These are phyloP conservation scores for Chamaecrista fasciculata DNA, from an alignment of 306 rosid genomes.

Conservation along the genomic window DNA sequence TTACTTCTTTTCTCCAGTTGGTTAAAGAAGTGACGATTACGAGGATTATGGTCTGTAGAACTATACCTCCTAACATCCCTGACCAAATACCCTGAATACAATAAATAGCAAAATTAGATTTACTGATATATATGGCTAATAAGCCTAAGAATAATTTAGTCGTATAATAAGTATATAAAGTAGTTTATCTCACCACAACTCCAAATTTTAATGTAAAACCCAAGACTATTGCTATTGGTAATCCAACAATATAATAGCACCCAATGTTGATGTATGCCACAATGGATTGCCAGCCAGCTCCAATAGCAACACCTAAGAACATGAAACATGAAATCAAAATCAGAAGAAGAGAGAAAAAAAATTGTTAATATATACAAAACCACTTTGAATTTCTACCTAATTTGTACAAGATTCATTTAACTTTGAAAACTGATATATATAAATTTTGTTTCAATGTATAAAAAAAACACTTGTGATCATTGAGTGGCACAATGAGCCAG, in stretches of 20 bases:
- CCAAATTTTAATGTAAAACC: conserved; percentile 62
- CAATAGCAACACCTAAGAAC: conserved; percentile 75
- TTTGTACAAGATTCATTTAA: too few species aligned
- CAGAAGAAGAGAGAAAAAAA: too few species aligned
- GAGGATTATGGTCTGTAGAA: conserved; percentile 64
- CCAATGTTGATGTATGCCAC: conserved; percentile 80
- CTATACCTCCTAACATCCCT: conserved; percentile 76
- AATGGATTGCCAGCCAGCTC: conserved; percentile 87
- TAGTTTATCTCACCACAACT: conserved; percentile 53
- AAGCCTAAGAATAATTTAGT: too few species aligned
- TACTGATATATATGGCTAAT: too few species aligned
- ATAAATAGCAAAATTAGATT: not conserved
- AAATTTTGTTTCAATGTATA: too few species aligned
- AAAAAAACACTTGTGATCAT: too few species aligned
- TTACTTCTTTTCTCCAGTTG: conserved; percentile 73
- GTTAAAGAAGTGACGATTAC: conserved; percentile 47
- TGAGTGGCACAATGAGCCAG: too few species aligned
- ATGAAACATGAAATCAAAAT: too few species aligned
- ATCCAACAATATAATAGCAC: conserved; percentile 67
- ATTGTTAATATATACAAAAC: too few species aligned
- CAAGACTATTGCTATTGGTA: conserved; percentile 72
- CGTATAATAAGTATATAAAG: not conserved
- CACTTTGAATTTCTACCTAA: too few species aligned
- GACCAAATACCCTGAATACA: conserved; percentile 70
- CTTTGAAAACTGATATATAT: too few species aligned